A percentile compares a stretch with the other conserved stretches of the same genome.
Evolutionary conservation across 2,329 filamentous ascomycete species (phyloP).

Genomic region (Sclerotinia sclerotiorum): DNA sequence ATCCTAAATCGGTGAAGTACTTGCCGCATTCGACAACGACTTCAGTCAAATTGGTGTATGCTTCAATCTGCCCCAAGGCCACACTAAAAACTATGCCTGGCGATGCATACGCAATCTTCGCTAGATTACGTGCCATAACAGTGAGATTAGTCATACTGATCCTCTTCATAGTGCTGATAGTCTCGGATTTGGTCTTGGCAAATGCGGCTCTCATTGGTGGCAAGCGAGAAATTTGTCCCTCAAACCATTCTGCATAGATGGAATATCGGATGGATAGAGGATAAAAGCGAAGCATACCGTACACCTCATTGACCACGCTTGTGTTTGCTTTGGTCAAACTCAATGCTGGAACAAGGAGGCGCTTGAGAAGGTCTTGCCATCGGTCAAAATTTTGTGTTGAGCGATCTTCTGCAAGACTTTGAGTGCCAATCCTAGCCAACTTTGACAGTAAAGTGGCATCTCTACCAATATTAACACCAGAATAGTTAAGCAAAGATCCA

Average conservation of each 20-base stretch:
- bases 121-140: conserved; percentile 81
- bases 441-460: conserved; percentile 78
- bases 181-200: conserved; percentile 72
- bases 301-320: conserved; percentile 81
- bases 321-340: conserved; percentile 85
- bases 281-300: conserved; percentile 76
- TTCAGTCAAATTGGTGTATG: conserved; percentile 92
- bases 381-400: conserved; percentile 70
- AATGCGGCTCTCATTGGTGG: conserved; percentile 80
- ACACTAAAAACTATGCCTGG: conserved; percentile 90
- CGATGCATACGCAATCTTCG: conserved; percentile 88
- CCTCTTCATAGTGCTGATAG: conserved; percentile 81
- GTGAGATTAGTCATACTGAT: conserved; percentile 84
- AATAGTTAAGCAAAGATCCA: conserved; percentile 77
- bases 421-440: conserved; percentile 78
- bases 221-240: conserved; percentile 71
- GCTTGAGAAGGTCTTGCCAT: conserved; percentile 82
- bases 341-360: conserved; percentile 82
- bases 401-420: conserved; percentile 68
- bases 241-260: conserved; percentile 93
- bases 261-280: conserved; percentile 75
- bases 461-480: conserved; percentile 85
- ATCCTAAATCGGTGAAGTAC: conserved; percentile 89
- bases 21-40: conserved; percentile 91
- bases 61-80: conserved; percentile 86